Conservation (phyloP, 2,329 filamentous ascomycete species). For the Exophiala aquamarina region DNA sequence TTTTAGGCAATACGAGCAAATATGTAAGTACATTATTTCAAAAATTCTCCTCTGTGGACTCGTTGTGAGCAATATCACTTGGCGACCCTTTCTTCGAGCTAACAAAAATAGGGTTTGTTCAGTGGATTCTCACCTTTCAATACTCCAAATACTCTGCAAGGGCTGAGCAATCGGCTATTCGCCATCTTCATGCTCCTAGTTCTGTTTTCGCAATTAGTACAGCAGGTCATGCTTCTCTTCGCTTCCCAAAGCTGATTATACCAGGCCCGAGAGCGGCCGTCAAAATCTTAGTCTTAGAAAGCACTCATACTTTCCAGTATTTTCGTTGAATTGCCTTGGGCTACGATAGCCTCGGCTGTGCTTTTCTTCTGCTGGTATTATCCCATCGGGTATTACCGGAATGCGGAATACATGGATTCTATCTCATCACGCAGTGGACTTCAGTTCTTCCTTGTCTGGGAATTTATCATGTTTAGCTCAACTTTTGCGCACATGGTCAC, state of each 20-base stretch:
- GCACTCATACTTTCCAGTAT: constrained; percentile 70
- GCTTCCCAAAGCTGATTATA: constrained; percentile 57
- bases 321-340: constrained; percentile 68
- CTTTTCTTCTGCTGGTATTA: constrained; percentile 69
- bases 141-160: constrained; percentile 24
- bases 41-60: constrained; percentile 48
- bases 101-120: constrained; percentile 30
- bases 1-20: constrained; percentile 70
- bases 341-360: constrained; percentile 62
- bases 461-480: constrained; percentile 69
- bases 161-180: constrained; percentile 30
- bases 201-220: constrained; percentile 29
- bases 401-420: constrained; percentile 60
- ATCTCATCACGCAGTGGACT: constrained; percentile 70
- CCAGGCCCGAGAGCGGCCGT: constrained; percentile 59
- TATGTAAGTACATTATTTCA: constrained; percentile 70
- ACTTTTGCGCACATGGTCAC: constrained; percentile 75
- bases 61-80: constrained; percentile 10
- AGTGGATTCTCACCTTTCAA: constrained; percentile 30
- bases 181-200: constrained; percentile 28
- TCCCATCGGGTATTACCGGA: constrained; percentile 50
- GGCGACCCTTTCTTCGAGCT: not conserved
- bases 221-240: constrained; percentile 59
- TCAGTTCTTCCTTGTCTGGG: constrained; percentile 62
- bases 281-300: constrained; percentile 72